A percentile compares a stretch with the other conserved stretches of the same genome.
These are phyloP conservation scores for Pleoardoris graminearum DNA, from an alignment of 2,329 filamentous ascomycete genomes.

Conservation along the genomic window DNA sequence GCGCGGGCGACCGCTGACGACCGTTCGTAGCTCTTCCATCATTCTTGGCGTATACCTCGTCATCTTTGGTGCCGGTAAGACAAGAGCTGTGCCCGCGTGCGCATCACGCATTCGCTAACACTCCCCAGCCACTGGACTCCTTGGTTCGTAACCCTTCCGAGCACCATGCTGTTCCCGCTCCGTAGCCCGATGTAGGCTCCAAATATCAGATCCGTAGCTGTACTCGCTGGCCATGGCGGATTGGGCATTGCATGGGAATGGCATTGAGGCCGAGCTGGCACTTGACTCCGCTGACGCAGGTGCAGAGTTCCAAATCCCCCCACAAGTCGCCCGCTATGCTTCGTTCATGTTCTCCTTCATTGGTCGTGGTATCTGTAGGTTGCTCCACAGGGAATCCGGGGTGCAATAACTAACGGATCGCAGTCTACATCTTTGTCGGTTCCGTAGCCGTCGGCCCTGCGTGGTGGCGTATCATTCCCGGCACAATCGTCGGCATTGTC, in stretches of 20 bases:
- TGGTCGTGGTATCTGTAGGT: slow-evolving; percentile 88
- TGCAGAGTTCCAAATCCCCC: slow-evolving; percentile 88
- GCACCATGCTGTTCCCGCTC: no score
- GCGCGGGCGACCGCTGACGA: slow-evolving; percentile 26
- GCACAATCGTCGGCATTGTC: slow-evolving; percentile 73
- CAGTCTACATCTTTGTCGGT: slow-evolving; percentile 96
- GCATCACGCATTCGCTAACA: slow-evolving; percentile 18
- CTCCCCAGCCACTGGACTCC: slow-evolving; percentile 63
- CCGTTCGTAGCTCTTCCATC: slow-evolving; percentile 62
- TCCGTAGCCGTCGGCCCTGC: slow-evolving; percentile 74
- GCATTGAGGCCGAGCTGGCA: no score
- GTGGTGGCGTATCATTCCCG: slow-evolving; percentile 73
- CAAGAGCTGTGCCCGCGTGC: slow-evolving; percentile 50
- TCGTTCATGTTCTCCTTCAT: slow-evolving; percentile 98
- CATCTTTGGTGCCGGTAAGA: slow-evolving; percentile 83
- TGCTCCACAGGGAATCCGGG: background rate
- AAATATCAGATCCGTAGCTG: no score
- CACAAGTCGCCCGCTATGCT: slow-evolving; percentile 88
- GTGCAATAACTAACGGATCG: slow-evolving; percentile 14
- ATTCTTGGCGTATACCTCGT: slow-evolving; percentile 87
- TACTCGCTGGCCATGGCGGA: no score
- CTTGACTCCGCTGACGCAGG: slow-evolving; percentile 17
- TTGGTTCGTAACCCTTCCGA: slow-evolving; percentile 40
- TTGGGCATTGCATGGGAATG: no score
- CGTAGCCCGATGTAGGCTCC: no score